Conservation (phyloP, 1,284 basidiomycete genomes). For the Cronartium quercuum region DNA sequence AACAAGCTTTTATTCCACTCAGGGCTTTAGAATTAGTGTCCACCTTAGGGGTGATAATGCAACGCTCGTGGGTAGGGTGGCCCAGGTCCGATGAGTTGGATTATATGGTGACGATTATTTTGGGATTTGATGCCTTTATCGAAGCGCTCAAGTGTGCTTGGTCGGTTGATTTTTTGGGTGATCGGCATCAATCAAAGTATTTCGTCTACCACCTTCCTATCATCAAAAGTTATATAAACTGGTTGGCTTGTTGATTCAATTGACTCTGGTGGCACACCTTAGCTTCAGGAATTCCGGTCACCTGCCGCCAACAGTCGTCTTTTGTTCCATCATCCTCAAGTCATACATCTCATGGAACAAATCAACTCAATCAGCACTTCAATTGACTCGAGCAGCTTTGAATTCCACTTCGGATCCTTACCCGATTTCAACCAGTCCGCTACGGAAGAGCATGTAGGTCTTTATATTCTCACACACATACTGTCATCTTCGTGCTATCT, state of each 20-base stretch:
- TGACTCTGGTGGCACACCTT: neutral
- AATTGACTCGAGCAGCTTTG: neutral
- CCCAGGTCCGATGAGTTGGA: neutral
- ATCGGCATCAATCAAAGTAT: neutral
- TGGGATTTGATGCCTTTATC: neutral
- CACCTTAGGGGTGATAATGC: neutral
- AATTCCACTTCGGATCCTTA: neutral
- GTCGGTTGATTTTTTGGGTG: neutral
- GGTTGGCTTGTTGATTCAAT: neutral
- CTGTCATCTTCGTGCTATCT: neutral
- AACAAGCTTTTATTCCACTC: neutral
- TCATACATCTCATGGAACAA: neutral
- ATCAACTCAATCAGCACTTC: neutral
- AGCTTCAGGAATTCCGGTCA: neutral
- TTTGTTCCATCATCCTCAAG: neutral
- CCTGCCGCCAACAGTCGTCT: neutral
- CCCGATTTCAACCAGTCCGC: neutral
- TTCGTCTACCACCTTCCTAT: neutral
- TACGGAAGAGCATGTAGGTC: neutral
- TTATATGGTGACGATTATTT: neutral
- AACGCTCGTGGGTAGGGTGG: neutral
- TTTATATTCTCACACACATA: neutral
- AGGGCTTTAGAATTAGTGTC: neutral
- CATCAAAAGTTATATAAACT: neutral
- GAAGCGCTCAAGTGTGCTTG: too few species aligned